Base-by-base conservation (phyloP, 495 filamentous ascomycete species). In the Cryomyces antarcticus region DNA sequence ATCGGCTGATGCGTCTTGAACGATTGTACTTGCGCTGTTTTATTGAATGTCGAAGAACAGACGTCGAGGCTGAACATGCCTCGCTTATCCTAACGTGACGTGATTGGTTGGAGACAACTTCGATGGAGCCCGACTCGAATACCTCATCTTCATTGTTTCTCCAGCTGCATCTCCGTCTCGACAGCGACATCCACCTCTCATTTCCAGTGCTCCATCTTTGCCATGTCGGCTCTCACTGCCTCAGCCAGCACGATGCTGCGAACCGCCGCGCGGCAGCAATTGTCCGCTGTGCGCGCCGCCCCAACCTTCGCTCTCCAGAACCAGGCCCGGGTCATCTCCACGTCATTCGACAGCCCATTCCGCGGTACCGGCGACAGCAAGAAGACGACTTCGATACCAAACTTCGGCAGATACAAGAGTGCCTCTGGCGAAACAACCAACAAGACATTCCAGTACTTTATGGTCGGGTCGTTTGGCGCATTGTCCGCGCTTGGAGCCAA, bases 361-460 rank as follows among this genome's bases (percentile, higher is more conserved):
- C 56, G 53, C 45, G 48, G 49, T 45, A 42, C 49, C 0, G 39
- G 38, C 40, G 43, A 48, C 35, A 45, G 59, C 33, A 39, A 54
- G 30, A 39, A 54, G 30, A 77, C 77, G 45, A 65, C 68, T 57
- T 81, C 82, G 60, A 75, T 96, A 55, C 92, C 92, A 47, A 78
- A 81, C 64, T 99, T 93, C 63, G 68, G 69, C 59, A 79, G 88
- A 58, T 99, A 99, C 67, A 65, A 72, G 66, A 74, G 71, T 61
- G 78, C 75, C 58, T 66, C 61, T 48, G 57, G 63, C 43, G 58
- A 72, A 44, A 71, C 67, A 55, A 62, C 65, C 46, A 93, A 94
- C 65, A 75, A 81, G 66, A 69, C 93, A 52, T 93, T 93, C 65
- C 72, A 73, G 52, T 99, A 99, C 73, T 99, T 96, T 66, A 89